Evolutionary conservation across 2,329 filamentous ascomycete species (phyloP).

Genomic region (Epichloe brachyelytri): DNA sequence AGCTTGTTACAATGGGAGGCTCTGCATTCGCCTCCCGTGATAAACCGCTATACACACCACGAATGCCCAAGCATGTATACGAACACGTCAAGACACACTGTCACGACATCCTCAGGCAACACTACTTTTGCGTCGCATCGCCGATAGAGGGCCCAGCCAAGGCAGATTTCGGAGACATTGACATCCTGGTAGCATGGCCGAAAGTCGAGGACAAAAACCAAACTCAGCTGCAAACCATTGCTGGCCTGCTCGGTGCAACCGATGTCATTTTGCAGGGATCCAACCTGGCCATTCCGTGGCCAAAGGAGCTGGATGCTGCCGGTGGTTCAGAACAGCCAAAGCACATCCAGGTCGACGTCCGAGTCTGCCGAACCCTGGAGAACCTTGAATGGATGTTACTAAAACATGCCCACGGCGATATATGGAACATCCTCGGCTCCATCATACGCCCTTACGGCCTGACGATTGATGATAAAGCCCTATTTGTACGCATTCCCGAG

Average conservation of each 20-base stretch:
- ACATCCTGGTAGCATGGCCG: constrained; percentile 45
- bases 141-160: constrained; percentile 62
- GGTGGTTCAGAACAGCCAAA: neutral
- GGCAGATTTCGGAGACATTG: constrained; percentile 56
- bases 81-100: constrained; percentile 32
- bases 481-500: constrained; percentile 55
- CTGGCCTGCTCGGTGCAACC: constrained; percentile 30
- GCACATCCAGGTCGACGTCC: constrained; percentile 58
- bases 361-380: constrained; percentile 31
- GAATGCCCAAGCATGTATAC: constrained; percentile 51
- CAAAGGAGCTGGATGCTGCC: constrained; percentile 10
- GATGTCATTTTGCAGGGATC: constrained; percentile 20
- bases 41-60: constrained; percentile 44
- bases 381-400: constrained; percentile 52
- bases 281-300: constrained; percentile 45
- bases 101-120: constrained; percentile 29
- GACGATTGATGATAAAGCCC: constrained; percentile 46
- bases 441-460: constrained; percentile 53
- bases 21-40: constrained; percentile 37
- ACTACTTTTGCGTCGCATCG: constrained; percentile 42
- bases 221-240: constrained; percentile 20
- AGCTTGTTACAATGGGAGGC: constrained; percentile 49
- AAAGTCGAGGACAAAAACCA: constrained; percentile 6
- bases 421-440: constrained; percentile 51
- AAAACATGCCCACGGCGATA: constrained; percentile 58